Base-by-base conservation (phyloP, 768 basidiomycete genomes). In the Boletus speciosus region DNA sequence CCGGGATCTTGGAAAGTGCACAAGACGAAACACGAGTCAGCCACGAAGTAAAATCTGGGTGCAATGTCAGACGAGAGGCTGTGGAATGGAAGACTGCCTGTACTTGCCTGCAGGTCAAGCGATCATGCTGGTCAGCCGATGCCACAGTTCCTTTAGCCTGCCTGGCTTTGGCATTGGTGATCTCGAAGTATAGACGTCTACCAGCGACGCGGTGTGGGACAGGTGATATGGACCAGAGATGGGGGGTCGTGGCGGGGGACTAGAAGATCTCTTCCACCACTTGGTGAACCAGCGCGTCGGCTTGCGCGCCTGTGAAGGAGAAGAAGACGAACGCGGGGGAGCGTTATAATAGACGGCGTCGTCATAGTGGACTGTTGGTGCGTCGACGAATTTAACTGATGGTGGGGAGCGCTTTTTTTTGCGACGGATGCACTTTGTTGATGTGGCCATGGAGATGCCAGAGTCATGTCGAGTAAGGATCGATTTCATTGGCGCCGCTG, bases 371-470 rank as follows among this genome's bases (percentile, higher is more conserved):
- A 86, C 74, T 3, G 78, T 85, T 15, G 86, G 85, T 49, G 75
- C 73, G 53, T 86, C 84, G 29, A 83, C 82, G 57, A 88, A 89
- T 59, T 85, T 89, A 47, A 89, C 87, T 34, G 83, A 85, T 49
- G 71, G 63, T 11, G 72, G 59, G 7, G 69, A 65, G n/a, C 68
- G 71, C 29, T 45, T 72, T 57, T 62, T 73, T 54, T 57, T 63
- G 16, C 69, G 59, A 34, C 65, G 57, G 12, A 55, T 46, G 25
- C 59, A 60, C 38, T 54, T 59, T 25, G 74, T 64, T 32, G 67
- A 67, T 16, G 65, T 67, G 48, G 62, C 58, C 58, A 72, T 78
- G 6, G 80, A 81, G 47, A 80, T 67, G 38, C 77, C 83, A 23
- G 77, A 77, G 53, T 66, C 74, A 57, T 75, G 77, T 50, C 76